phyloP scores from a whole-genome alignment of 1,284 basidiomycete genomes.

The Wolfiporia cocos region DNA sequence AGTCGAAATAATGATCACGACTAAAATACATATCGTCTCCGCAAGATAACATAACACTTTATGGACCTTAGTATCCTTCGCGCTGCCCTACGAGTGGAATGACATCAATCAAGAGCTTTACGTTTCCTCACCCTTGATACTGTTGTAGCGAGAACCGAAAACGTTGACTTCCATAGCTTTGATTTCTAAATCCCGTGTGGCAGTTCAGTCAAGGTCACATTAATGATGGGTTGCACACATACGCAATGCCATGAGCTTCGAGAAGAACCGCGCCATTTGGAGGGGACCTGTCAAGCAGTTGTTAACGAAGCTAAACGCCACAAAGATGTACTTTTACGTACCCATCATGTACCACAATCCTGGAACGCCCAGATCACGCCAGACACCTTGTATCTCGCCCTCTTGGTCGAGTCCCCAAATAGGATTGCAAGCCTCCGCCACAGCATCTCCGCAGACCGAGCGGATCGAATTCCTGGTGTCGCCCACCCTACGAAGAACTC shows the following conservation, averaged over 20 bases:
- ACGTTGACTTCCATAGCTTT: constrained; percentile 50
- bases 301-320: constrained; percentile 18
- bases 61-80: too few relatives aligned
- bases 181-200: too few relatives aligned
- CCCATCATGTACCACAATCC: constrained; percentile 27
- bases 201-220: constrained; percentile 21
- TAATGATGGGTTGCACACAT: constrained; percentile 21
- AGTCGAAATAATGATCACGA: too few relatives aligned
- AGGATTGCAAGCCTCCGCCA: constrained; percentile 31
- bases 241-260: constrained; percentile 35
- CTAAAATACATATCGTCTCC: too few relatives aligned
- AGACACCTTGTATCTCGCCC: constrained; percentile 20
- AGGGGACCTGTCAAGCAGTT: constrained; percentile 14
- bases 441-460: constrained; percentile 41
- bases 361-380: constrained; percentile 22
- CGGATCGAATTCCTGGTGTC: constrained; percentile 22
- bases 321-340: background rate
- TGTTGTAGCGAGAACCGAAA: constrained; percentile 40
- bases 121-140: background rate
- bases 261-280: constrained; percentile 28
- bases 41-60: too few relatives aligned
- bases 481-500: constrained; percentile 27
- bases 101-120: too few relatives aligned
- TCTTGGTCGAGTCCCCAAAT: constrained; percentile 39
- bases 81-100: too few relatives aligned